Conservation (phyloP, 768 basidiomycete species). For the Pulveroboletus ravenelii region DNA sequence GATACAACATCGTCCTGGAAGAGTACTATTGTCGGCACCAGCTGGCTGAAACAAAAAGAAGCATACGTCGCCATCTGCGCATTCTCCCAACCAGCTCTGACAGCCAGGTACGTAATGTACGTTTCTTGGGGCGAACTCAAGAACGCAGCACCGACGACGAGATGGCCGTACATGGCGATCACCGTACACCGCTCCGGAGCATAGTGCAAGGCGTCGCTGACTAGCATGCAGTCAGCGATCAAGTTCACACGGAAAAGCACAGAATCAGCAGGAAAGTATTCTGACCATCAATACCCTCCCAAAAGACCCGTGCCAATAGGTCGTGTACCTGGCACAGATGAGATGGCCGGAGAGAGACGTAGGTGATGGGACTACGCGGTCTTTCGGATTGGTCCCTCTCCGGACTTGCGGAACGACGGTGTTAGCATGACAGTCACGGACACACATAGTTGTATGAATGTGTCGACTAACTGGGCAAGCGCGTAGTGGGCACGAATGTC, state of each 20-base stretch:
- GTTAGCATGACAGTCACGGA: neutral
- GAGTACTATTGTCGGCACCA: neutral
- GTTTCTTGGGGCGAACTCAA: conserved; percentile 75
- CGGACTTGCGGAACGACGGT: conserved; percentile 39
- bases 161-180: conserved; percentile 62
- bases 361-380: conserved; percentile 52
- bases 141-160: conserved; percentile 73
- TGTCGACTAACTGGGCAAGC: conserved; percentile 47
- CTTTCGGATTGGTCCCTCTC: conserved; percentile 44
- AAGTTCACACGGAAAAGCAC: neutral
- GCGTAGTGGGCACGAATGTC: conserved; percentile 65
- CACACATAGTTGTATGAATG: neutral
- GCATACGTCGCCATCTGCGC: conserved; percentile 69
- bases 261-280: neutral
- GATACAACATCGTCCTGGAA: conserved; percentile 68
- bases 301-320: conserved; percentile 62
- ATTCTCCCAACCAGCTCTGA: conserved; percentile 78
- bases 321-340: conserved; percentile 73
- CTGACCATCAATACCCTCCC: conserved; percentile 73
- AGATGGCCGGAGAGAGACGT: conserved; percentile 50
- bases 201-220: conserved; percentile 64
- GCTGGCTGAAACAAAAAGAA: neutral
- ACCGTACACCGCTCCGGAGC: conserved; percentile 70
- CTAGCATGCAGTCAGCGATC: conserved; percentile 33
- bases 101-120: conserved; percentile 79